Percentiles rank a stretch among this genome's conserved stretches.
Conservation (phyloP, 1,284 basidiomycete species). For the Lignosus rhinocerotis region DNA sequence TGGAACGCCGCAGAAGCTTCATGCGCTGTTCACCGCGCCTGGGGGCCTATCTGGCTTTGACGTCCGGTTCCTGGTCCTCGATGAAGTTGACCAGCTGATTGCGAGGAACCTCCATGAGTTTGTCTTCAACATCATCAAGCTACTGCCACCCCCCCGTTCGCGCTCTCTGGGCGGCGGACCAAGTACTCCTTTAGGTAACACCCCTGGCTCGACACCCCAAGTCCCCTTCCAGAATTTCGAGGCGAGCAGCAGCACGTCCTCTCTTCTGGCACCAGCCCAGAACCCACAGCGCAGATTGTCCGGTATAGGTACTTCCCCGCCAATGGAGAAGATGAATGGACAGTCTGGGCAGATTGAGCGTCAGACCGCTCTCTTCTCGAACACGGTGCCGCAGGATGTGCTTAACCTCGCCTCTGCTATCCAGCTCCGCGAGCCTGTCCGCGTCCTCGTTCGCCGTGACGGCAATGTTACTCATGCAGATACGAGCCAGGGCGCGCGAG, state of each 20-base stretch:
- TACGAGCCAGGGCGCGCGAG: slow-evolving; percentile 71
- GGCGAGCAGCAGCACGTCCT: slow-evolving; percentile 38
- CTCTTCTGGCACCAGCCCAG: slow-evolving; percentile 50
- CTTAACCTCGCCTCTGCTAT: slow-evolving; percentile 87
- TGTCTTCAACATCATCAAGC: slow-evolving; percentile 89
- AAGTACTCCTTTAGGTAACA: slow-evolving; percentile 37
- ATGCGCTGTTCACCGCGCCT: slow-evolving; percentile 86
- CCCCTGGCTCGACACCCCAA: slow-evolving; percentile 38
- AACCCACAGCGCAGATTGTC: slow-evolving; percentile 61
- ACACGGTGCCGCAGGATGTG: slow-evolving; percentile 92
- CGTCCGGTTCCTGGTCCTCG: slow-evolving; percentile 90
- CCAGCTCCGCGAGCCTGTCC: slow-evolving; percentile 91
- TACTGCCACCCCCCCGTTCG: slow-evolving; percentile 84
- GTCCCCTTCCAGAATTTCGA: slow-evolving; percentile 56
- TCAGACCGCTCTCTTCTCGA: slow-evolving; percentile 96
- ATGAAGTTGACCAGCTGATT: slow-evolving; percentile 97
- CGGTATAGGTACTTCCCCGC: slow-evolving; percentile 40
- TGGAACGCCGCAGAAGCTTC: slow-evolving; percentile 94
- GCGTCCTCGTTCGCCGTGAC: slow-evolving; percentile 95
- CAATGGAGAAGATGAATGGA: slow-evolving; percentile 15
- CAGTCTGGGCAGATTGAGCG: slow-evolving; percentile 59
- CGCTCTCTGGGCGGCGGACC: slow-evolving; percentile 47
- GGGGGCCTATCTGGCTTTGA: slow-evolving; percentile 78
- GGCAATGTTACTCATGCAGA: slow-evolving; percentile 80
- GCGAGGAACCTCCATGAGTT: slow-evolving; percentile 95